phyloP scores from a whole-genome alignment of 768 basidiomycete species.

The Kwoniella newhampshirensis region DNA sequence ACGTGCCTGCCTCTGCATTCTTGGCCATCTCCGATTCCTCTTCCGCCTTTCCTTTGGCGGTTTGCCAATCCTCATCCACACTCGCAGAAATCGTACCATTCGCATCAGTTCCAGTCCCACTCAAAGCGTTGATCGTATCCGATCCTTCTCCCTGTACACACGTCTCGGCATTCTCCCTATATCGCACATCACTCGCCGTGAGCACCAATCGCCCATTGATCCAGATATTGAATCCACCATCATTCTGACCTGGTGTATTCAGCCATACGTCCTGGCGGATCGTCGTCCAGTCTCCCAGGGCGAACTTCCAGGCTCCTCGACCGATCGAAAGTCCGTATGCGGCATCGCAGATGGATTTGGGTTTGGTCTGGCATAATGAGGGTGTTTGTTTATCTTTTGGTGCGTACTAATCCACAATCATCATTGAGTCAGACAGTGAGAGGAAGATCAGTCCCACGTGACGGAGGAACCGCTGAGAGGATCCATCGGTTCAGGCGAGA shows the following conservation, averaged over 20 bases:
- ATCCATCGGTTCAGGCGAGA: slow-evolving; percentile 21
- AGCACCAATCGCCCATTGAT: slow-evolving; percentile 65
- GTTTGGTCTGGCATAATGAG: slow-evolving; percentile 62
- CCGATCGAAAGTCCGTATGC: slow-evolving; percentile 73
- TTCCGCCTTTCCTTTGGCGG: slow-evolving; percentile 5
- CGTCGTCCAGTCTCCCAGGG: slow-evolving; percentile 67
- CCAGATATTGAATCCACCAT: slow-evolving; percentile 66
- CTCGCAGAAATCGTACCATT: neutral
- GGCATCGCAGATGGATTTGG: slow-evolving; percentile 64
- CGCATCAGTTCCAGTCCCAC: neutral
- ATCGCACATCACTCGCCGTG: slow-evolving; percentile 36
- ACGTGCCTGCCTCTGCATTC: no score
- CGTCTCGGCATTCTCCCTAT: slow-evolving; percentile 20
- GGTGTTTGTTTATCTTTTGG: slow-evolving; percentile 68
- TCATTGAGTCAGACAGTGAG: neutral
- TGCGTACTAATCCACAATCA: slow-evolving; percentile 61
- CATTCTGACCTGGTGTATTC: slow-evolving; percentile 70
- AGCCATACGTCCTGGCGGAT: slow-evolving; percentile 68
- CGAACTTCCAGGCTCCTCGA: slow-evolving; percentile 68
- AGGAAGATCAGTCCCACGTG: neutral
- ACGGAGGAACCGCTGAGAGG: neutral
- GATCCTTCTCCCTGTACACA: slow-evolving; percentile 12
- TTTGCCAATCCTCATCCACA: slow-evolving; percentile 20
- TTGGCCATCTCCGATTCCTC: neutral
- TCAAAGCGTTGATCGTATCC: slow-evolving; percentile 14